Evolutionary conservation across 2,329 filamentous ascomycete genomes (phyloP).

Genomic region (Ophiostoma australiae): DNA sequence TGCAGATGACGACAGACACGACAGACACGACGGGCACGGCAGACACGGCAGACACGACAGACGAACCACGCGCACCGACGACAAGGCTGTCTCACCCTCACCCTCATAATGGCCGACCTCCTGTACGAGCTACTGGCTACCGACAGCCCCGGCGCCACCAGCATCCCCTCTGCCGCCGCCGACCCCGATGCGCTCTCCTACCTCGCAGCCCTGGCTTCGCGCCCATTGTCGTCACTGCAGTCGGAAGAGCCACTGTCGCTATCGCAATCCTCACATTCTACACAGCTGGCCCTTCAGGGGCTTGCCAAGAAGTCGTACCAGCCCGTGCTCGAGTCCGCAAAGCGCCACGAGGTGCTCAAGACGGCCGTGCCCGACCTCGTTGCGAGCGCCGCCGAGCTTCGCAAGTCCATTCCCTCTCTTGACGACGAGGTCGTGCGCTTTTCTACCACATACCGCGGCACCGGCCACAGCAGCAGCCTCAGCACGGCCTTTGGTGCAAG

Average conservation of each 20-base stretch:
- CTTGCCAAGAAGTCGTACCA: conserved; percentile 87
- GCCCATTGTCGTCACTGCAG: conserved; percentile 67
- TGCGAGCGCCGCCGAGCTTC: conserved; percentile 60
- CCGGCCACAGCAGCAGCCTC: background rate
- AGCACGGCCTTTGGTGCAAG: conserved; percentile 31
- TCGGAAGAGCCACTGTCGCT: conserved; percentile 73
- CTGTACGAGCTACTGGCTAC: conserved; percentile 65
- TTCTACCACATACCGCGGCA: conserved; percentile 73
- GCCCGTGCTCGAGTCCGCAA: conserved; percentile 73
- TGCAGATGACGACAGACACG: conserved; percentile 11
- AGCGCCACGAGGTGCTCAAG: conserved; percentile 67
- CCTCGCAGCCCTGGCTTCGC: conserved; percentile 69
- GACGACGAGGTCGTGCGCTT: conserved; percentile 76
- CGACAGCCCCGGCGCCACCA: conserved; percentile 27
- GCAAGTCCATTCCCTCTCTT: conserved; percentile 67
- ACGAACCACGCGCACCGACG: background rate
- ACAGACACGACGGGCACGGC: background rate
- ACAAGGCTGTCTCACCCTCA: background rate
- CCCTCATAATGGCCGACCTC: conserved; percentile 57
- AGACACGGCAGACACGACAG: background rate
- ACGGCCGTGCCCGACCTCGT: conserved; percentile 67
- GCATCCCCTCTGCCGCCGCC: conserved; percentile 33
- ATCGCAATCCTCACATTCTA: conserved; percentile 73
- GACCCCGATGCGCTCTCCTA: conserved; percentile 62
- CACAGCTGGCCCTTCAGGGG: conserved; percentile 75